phyloP scores from a whole-genome alignment of 768 basidiomycete genomes.

The Coprinopsis sp. region DNA sequence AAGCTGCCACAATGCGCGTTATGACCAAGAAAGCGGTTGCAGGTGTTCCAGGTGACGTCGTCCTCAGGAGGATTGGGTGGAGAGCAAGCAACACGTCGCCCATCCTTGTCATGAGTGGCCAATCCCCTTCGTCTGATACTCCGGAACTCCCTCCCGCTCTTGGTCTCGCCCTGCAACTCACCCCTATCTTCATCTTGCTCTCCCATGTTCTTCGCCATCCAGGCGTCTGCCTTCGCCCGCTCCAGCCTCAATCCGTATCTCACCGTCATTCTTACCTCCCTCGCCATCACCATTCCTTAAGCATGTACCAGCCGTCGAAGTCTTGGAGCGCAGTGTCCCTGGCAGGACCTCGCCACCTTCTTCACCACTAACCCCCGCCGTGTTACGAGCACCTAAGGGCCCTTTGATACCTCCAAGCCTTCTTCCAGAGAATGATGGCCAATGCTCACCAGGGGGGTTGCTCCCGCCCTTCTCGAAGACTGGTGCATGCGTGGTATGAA shows the following conservation, averaged over 20 bases:
- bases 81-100: conserved; percentile 24
- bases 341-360: conserved; percentile 66
- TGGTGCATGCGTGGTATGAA: conserved; percentile 96
- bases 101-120: conserved; percentile 20
- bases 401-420: conserved; percentile 21
- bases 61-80: conserved; percentile 45
- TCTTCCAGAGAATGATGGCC: conserved; percentile 48
- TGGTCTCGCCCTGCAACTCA: conserved; percentile 70
- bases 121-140: conserved; percentile 24
- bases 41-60: conserved; percentile 22
- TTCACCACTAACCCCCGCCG: conserved; percentile 57
- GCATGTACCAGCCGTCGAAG: conserved; percentile 51
- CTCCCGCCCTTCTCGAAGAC: conserved; percentile 82
- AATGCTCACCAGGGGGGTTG: conserved; percentile 65
- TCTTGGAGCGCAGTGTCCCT: conserved; percentile 76
- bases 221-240: conserved; percentile 50
- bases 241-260: conserved; percentile 81
- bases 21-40: conserved; percentile 45
- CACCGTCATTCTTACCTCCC: conserved; percentile 81
- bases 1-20: conserved; percentile 38
- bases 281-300: conserved; percentile 73
- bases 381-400: conserved; percentile 43
- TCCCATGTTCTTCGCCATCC: conserved; percentile 61
- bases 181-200: conserved; percentile 72
- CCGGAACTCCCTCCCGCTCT: conserved; percentile 60